These are phyloP conservation scores for Pyricularia sp. DNA, from an alignment of 2,329 filamentous ascomycete genomes.

Conservation along the genomic window DNA sequence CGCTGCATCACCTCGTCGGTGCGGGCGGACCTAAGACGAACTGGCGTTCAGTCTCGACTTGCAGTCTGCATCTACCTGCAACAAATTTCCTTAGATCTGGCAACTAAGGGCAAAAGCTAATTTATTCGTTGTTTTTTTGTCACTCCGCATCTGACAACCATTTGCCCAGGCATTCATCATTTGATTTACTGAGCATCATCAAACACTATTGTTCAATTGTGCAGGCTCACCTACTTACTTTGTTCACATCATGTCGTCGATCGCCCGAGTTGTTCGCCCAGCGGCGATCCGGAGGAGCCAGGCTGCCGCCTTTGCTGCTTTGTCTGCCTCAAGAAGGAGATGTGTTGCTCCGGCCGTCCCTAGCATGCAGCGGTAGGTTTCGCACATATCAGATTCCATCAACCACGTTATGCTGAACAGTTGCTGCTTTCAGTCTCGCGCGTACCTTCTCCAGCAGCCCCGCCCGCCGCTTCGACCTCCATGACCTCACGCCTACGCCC, in stretches of 20 bases:
- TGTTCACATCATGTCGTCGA: conserved; percentile 27
- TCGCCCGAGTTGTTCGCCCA: conserved; percentile 37
- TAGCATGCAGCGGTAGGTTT: conserved; percentile 18
- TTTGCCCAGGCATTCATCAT: background rate
- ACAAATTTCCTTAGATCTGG: background rate
- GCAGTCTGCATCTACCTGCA: background rate
- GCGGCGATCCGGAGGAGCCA: conserved; percentile 31
- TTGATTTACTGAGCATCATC: background rate
- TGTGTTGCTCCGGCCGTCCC: conserved; percentile 7
- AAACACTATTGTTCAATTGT: conserved; percentile 9
- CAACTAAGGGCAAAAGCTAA: background rate
- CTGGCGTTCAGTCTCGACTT: background rate
- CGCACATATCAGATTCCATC: background rate
- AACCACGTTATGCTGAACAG: background rate
- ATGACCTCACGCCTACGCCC: conserved; percentile 73
- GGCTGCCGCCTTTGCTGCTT: conserved; percentile 11
- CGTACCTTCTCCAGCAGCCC: conserved; percentile 50
- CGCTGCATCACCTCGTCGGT: conserved; percentile 5
- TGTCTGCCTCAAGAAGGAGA: conserved; percentile 14
- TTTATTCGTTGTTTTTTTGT: background rate
- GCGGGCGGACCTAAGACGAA: background rate
- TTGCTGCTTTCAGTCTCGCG: conserved; percentile 13
- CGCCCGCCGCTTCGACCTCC: conserved; percentile 48
- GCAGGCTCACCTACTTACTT: conserved; percentile 10
- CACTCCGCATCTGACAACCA: background rate